Evolutionary conservation across 495 filamentous ascomycete genomes (phyloP), one percentile per base, ranked within the genome.

Genomic region (Penicillium daleae): DNA sequence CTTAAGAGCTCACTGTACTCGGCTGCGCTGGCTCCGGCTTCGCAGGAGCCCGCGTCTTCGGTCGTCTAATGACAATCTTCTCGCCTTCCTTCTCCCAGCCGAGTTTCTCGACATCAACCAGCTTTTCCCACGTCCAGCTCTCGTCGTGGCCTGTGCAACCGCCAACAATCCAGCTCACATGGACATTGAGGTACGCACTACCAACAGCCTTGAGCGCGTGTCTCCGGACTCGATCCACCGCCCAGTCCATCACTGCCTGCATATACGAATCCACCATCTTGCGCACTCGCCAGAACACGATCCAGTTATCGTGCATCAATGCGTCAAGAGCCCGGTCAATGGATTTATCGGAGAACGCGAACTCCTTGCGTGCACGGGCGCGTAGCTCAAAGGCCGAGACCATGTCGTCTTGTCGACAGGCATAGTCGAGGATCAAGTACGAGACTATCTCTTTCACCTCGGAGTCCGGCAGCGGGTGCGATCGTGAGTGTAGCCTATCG

Each of bases 371-470:
- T 33, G 78, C 74, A 12, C 71, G 71, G 29, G 75, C 68, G 29
- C 83, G 82, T 48, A 89, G 71, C n/a, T 82, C 77, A 65, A 89
- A 92, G 0, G 94, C 95, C 33, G 85, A 82, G 8, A 82, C 81
- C 37, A 97, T 80, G 61, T 96, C 83, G n/a, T 85, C 80, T 65
- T 92, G 86, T 15, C 93, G 86, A 72, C 94, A 97, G 10, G 93
- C 92, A 42, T 92, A 84, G 74, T 99, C 95, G 17, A 98, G 85
- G 46, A 97, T 87, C 17, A 89, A 82, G 70, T 96, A 97, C 33
- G 86, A 84, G 22, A 87, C 82, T 62, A 93, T 85, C 62, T 98
- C 95, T 51, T 87, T 86, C 19, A 90, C 72, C 65, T 96, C 92
- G 15, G 85, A 74, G 12, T 79, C 75, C 0, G 88, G 83, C 21